Percentiles rank a stretch among this genome's conserved stretches.
These are phyloP conservation scores for Spencermartinsiella ligniputridi DNA, from an alignment of 1,139 yeast species.

Conservation along the genomic window DNA sequence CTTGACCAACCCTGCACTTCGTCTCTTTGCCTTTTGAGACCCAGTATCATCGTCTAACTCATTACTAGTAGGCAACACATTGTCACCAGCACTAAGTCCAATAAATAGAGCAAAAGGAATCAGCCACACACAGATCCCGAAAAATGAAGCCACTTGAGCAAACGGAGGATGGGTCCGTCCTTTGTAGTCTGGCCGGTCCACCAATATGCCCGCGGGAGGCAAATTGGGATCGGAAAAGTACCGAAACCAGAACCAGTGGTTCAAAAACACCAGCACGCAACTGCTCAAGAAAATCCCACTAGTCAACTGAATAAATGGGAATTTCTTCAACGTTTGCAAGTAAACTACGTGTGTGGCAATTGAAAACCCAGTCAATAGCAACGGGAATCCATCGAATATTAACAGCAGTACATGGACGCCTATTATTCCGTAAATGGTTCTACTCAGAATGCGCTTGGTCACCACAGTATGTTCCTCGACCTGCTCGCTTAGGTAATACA, in stretches of 20 bases:
- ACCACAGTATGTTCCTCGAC: slow-evolving; percentile 92
- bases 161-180: slow-evolving; percentile 73
- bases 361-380: slow-evolving; percentile 59
- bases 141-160: slow-evolving; percentile 86
- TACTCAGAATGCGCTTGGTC: slow-evolving; percentile 63
- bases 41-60: slow-evolving; percentile 29
- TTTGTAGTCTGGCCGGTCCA: slow-evolving; percentile 30
- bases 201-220: slow-evolving; percentile 39
- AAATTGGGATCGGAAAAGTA: slow-evolving; percentile 68
- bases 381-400: slow-evolving; percentile 75
- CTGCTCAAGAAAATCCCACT: slow-evolving; percentile 66
- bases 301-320: slow-evolving; percentile 77
- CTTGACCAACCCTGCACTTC: slow-evolving; percentile 57
- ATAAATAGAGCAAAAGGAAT: slow-evolving; percentile 91
- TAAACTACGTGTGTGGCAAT: slow-evolving; percentile 68
- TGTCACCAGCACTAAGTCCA: slow-evolving; percentile 88
- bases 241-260: slow-evolving; percentile 88
- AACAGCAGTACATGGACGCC: slow-evolving; percentile 50
- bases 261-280: slow-evolving; percentile 67
- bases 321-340: slow-evolving; percentile 66
- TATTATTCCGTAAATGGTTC: slow-evolving; percentile 58
- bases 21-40: slow-evolving; percentile 31
- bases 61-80: slow-evolving; percentile 58
- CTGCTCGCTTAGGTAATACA: slow-evolving; percentile 83
- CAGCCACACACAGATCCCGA: slow-evolving; percentile 91